These are phyloP conservation scores for Haematococcus sp. DNA, from an alignment of 139 green algal genomes.

Conservation along the genomic window DNA sequence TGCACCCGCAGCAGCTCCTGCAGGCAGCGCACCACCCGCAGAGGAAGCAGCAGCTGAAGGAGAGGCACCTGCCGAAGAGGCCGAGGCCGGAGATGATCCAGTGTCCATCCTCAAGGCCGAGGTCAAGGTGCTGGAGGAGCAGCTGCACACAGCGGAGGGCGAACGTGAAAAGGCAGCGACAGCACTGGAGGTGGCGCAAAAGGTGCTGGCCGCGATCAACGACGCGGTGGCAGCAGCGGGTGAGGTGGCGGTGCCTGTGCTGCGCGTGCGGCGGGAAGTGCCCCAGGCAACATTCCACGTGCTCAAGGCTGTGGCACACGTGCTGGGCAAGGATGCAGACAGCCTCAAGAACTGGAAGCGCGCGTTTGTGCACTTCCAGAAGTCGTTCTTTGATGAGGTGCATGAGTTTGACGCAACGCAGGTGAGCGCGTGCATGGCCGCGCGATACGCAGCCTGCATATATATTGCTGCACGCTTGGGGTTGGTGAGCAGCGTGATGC, in stretches of 20 bases:
- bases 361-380: constrained; percentile 22
- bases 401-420: constrained; percentile 41
- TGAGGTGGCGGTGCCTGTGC: not conserved
- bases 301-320: constrained; percentile 46
- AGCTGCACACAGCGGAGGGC: constrained; percentile 16
- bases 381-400: constrained; percentile 41
- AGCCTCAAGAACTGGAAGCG: constrained; percentile 46
- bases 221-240: not conserved
- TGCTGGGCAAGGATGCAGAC: constrained; percentile 43
- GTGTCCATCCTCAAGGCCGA: constrained; percentile 12
- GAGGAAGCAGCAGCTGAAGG: constrained; percentile 15
- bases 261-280: constrained; percentile 28
- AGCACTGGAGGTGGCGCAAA: constrained; percentile 26
- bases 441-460: not conserved
- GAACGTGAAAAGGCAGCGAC: constrained; percentile 10
- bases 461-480: not conserved
- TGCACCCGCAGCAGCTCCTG: not conserved
- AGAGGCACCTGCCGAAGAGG: constrained; percentile 5
- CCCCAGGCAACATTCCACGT: constrained; percentile 52
- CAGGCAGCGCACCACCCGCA: not conserved
- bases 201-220: constrained; percentile 28
- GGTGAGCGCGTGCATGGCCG: constrained; percentile 10
- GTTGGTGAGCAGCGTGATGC: not conserved
- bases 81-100: constrained; percentile 15
- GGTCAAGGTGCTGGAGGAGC: not conserved